These are phyloP conservation scores for Collariella sp. DNA, from an alignment of 495 filamentous ascomycete species.

Conservation along the genomic window DNA sequence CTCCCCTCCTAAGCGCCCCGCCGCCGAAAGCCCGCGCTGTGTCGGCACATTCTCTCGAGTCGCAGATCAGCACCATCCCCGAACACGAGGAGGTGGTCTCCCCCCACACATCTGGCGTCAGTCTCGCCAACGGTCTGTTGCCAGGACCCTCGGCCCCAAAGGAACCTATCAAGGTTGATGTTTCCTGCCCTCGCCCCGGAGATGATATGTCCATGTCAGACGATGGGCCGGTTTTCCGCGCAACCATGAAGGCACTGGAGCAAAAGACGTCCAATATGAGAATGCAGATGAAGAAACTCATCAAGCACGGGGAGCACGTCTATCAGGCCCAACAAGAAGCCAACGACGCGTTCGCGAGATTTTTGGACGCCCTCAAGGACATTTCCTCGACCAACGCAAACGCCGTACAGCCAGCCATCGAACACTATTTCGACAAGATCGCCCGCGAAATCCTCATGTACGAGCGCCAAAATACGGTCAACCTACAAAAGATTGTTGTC, in stretches of 20 bases:
- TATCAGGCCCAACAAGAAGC: constrained; percentile 69
- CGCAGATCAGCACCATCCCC: constrained; percentile 55
- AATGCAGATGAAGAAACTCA: constrained; percentile 85
- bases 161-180: constrained; percentile 72
- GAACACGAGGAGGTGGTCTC: constrained; percentile 59
- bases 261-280: constrained; percentile 96
- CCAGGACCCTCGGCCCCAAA: constrained; percentile 31
- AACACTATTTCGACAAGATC: constrained; percentile 98
- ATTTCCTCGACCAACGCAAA: constrained; percentile 86
- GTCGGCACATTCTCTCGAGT: constrained; percentile 73
- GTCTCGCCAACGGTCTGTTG: constrained; percentile 32
- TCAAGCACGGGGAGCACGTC: constrained; percentile 83
- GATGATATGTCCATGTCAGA: constrained; percentile 83
- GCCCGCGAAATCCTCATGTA: constrained; percentile 82
- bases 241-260: constrained; percentile 93
- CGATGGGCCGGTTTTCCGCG: constrained; percentile 91
- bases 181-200: constrained; percentile 73
- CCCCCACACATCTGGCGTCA: constrained; percentile 44
- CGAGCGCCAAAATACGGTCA: constrained; percentile 71
- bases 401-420: constrained; percentile 87
- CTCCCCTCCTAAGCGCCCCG: constrained; percentile 60
- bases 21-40: constrained; percentile 70
- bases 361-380: constrained; percentile 82
- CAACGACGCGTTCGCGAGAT: constrained; percentile 73
- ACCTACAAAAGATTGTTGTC: constrained; percentile 87